A percentile compares a stretch with the other conserved stretches of the same genome.
Evolutionary conservation across 1,284 basidiomycete species (phyloP).

Genomic region (Pyrrhoderma noxium): DNA sequence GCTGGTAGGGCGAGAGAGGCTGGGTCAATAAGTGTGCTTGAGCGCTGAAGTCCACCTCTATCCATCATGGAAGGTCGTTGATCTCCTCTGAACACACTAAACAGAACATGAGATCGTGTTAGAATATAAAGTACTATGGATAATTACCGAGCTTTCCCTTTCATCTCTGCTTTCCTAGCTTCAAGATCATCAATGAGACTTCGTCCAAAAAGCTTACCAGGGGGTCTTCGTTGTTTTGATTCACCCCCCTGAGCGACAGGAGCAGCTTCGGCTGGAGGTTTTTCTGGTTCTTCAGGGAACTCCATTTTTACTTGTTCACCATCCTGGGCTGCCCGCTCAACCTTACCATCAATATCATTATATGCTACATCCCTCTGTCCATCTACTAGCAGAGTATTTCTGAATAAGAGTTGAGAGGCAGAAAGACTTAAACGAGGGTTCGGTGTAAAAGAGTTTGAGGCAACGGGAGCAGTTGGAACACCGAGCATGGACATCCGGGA

Average conservation of each 20-base stretch:
- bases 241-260: slow-evolving; percentile 30
- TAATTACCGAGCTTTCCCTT: slow-evolving; percentile 60
- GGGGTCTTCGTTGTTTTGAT: slow-evolving; percentile 41
- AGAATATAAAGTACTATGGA: slow-evolving; percentile 11
- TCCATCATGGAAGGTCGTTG: slow-evolving; percentile 81
- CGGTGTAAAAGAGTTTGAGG: slow-evolving; percentile 67
- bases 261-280: slow-evolving; percentile 24
- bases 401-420: slow-evolving; percentile 72
- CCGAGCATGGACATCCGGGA: slow-evolving; percentile 34
- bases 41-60: slow-evolving; percentile 43
- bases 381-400: slow-evolving; percentile 61
- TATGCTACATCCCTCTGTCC: slow-evolving; percentile 58
- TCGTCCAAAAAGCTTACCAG: slow-evolving; percentile 73
- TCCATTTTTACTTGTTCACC: slow-evolving; percentile 61
- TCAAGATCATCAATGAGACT: slow-evolving; percentile 79
- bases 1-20: slow-evolving; percentile 37
- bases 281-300: slow-evolving; percentile 31
- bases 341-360: slow-evolving; percentile 45
- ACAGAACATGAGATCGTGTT: slow-evolving; percentile 3
- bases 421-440: slow-evolving; percentile 67
- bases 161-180: slow-evolving; percentile 65
- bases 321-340: slow-evolving; percentile 63
- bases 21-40: slow-evolving; percentile 69
- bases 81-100: slow-evolving; percentile 66
- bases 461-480: slow-evolving; percentile 30